Percentiles rank a stretch among this genome's conserved stretches.
Conservation (phyloP, 805 yeast species). For the Blastobotrys chiropterorum region DNA sequence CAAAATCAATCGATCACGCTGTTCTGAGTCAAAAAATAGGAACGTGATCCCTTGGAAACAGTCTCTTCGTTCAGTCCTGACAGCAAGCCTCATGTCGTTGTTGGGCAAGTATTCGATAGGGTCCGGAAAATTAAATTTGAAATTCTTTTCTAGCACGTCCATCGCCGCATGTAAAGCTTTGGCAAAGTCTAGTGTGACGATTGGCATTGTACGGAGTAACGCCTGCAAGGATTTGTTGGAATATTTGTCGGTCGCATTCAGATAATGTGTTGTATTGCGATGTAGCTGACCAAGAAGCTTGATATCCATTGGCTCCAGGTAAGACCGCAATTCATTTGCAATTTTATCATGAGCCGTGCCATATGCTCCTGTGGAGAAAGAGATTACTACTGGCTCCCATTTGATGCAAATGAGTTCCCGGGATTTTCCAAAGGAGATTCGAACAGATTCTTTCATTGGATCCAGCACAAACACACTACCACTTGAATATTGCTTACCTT, state of each 20-base stretch:
- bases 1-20: constrained; percentile 20
- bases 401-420: constrained; percentile 12
- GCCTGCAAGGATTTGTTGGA: constrained; percentile 32
- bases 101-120: constrained; percentile 22
- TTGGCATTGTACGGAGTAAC: constrained; percentile 27
- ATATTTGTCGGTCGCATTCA: constrained; percentile 20
- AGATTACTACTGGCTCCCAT: constrained; percentile 25
- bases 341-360: constrained; percentile 9
- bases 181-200: constrained; percentile 23
- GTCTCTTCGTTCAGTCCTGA: constrained; percentile 21
- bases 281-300: constrained; percentile 21
- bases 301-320: constrained; percentile 26
- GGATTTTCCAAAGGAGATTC: background rate
- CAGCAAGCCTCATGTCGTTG: constrained; percentile 11
- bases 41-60: constrained; percentile 26
- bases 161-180: constrained; percentile 16
- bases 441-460: background rate
- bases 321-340: background rate
- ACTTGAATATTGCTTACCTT: background rate
- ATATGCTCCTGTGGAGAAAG: constrained; percentile 21
- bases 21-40: constrained; percentile 22
- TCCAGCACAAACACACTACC: background rate
- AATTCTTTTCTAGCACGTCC: constrained; percentile 16
- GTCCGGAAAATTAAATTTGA: constrained; percentile 25
- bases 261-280: constrained; percentile 24